These are phyloP conservation scores for Boeremia lycopersici DNA, from an alignment of 2,329 filamentous ascomycete genomes.

Conservation along the genomic window DNA sequence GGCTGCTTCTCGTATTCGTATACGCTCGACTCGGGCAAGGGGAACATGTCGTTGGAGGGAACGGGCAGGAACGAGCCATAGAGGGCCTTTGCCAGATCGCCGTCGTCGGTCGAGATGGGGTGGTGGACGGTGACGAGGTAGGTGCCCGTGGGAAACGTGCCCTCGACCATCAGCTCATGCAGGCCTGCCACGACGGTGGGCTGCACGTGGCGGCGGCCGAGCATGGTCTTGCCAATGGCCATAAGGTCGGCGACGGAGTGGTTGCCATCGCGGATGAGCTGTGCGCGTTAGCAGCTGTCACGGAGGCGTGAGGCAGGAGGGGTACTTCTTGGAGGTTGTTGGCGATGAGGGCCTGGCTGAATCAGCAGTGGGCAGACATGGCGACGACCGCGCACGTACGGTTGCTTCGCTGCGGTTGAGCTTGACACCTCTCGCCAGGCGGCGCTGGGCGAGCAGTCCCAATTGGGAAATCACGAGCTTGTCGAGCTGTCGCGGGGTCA, in stretches of 20 bases:
- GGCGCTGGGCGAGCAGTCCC: conserved; percentile 83
- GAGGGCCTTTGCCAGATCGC: conserved; percentile 81
- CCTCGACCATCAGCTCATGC: conserved; percentile 87
- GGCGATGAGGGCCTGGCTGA: conserved; percentile 73
- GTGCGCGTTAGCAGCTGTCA: conserved; percentile 32
- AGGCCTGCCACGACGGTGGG: conserved; percentile 81
- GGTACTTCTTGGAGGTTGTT: conserved; percentile 84
- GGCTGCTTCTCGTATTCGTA: conserved; percentile 74
- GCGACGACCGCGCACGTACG: conserved; percentile 54
- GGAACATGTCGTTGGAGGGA: conserved; percentile 71
- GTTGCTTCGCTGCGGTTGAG: conserved; percentile 90
- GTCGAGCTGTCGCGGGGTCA: conserved; percentile 70
- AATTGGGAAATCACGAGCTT: conserved; percentile 93
- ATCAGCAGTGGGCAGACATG: background rate
- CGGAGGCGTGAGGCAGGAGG: conserved; percentile 13
- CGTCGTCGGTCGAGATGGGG: conserved; percentile 84
- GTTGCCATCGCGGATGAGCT: conserved; percentile 93
- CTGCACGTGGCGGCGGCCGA: conserved; percentile 88
- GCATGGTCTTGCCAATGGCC: conserved; percentile 87
- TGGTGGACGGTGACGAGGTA: conserved; percentile 95
- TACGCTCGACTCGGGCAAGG: conserved; percentile 65
- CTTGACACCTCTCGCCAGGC: conserved; percentile 84
- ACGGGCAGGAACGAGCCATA: conserved; percentile 91
- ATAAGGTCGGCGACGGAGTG: conserved; percentile 94
- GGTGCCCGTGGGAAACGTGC: conserved; percentile 87